Base-by-base conservation (phyloP, 306 rosid genomes). In the Cyclanthera cordifolia region DNA sequence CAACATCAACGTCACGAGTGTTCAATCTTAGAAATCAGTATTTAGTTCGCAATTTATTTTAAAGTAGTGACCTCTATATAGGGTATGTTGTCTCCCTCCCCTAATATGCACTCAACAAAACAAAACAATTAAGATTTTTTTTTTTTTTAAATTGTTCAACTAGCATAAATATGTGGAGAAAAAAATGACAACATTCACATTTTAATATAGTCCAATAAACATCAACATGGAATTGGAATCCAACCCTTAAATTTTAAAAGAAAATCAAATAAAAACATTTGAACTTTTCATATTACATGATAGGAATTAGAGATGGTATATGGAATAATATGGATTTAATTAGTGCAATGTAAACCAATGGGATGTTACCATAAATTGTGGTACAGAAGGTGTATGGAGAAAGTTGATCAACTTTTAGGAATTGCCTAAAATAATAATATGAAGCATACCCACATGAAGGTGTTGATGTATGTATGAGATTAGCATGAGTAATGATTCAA, bases 351-450 rank as follows among this genome's bases (percentile, higher is more conserved):
- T 14, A 21, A 64, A 45, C 20, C 70, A 64, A 64, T 43, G 17
- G 34, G 11, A 34, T 39, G 52, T 6, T 21, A 21, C 49, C 52
- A 65, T 21, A 21, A 65, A 19, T 45, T 65, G 53, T 65, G 53
- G 53, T n/a, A 41, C 12, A 63, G 32, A 63, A 63, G 51, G 4
- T 34, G 12, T 59, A 17, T 6, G 7, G 52, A 19, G 50, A 65
- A 65, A 65, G 53, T 23, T 45, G 53, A 17, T 45, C 15, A 43
- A 15, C 70, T 65, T 65, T 65, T 20, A 52, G 51, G 23, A 63
- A 45, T 21, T 65, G 53, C 23, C 53, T 24, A 60, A 32, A 32
- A 59, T 24, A 43, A 13, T 20, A 65, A 23, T 20, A 65, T 20
- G 19, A 45, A 43, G 53, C 53, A 65, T 41, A 43, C 10, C 19